Conservation (phyloP, 2,329 filamentous ascomycete genomes). For the Ceratocystis diversiconidia region DNA sequence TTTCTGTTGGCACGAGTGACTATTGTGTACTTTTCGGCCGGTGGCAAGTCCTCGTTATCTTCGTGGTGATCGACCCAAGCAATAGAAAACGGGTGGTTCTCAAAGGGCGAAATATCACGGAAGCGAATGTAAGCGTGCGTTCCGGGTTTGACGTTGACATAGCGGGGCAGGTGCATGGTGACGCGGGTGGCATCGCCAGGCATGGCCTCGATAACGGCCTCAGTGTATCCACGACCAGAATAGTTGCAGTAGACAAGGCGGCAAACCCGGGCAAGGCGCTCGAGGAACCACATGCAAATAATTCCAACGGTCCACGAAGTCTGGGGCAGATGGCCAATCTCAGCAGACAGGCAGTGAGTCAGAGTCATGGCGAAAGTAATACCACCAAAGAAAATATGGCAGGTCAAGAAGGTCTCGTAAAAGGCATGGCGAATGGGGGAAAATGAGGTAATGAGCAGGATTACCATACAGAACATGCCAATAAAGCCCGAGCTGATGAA, state of each 20-base stretch:
- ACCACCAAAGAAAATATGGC: constrained; percentile 64
- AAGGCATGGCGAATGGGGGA: constrained; percentile 83
- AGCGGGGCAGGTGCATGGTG: constrained; percentile 53
- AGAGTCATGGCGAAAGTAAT: constrained; percentile 57
- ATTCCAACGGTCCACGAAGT: constrained; percentile 61
- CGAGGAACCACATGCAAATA: constrained; percentile 61
- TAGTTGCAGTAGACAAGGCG: constrained; percentile 54
- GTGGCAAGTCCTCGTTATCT: constrained; percentile 28
- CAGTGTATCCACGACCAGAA: constrained; percentile 43
- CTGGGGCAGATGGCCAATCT: constrained; percentile 54
- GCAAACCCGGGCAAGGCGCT: constrained; percentile 50
- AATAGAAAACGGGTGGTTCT: constrained; percentile 65
- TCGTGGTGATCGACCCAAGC: constrained; percentile 53
- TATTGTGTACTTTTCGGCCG: constrained; percentile 30
- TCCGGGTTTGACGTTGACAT: constrained; percentile 52
- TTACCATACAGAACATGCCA: constrained; percentile 44
- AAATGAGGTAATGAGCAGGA: constrained; percentile 55
- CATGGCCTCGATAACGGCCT: constrained; percentile 52
- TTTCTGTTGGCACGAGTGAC: constrained; percentile 29
- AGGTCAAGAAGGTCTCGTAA: constrained; percentile 88
- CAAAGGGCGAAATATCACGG: constrained; percentile 50
- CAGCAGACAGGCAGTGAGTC: constrained; percentile 59
- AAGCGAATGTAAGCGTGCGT: constrained; percentile 66
- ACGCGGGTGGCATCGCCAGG: constrained; percentile 57
- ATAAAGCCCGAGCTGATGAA: constrained; percentile 55